Percentiles rank a stretch among this genome's conserved stretches.
Evolutionary conservation across 2,329 filamentous ascomycete species (phyloP).

Genomic region (Aureobasidium leucospermi): DNA sequence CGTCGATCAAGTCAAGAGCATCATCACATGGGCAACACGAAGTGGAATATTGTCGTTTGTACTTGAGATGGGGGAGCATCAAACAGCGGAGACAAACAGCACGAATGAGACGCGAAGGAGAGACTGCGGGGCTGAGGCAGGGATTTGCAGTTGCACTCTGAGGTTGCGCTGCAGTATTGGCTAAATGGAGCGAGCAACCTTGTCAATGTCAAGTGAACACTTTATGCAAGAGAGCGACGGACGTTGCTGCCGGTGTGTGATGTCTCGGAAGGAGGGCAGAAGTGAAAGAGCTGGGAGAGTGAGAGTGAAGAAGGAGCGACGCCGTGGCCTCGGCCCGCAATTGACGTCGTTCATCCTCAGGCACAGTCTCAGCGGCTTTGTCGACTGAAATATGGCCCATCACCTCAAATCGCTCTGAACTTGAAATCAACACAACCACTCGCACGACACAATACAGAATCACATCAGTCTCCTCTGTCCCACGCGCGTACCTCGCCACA

Average conservation of each 20-base stretch:
- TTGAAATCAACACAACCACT: background rate
- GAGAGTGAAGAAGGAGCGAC: background rate
- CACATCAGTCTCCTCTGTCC: background rate
- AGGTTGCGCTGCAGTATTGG: constrained; percentile 1
- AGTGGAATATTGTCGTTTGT: background rate
- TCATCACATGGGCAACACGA: constrained; percentile 5
- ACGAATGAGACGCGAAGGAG: constrained; percentile 3
- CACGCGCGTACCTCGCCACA: background rate
- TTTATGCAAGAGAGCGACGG: background rate
- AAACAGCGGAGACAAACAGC: constrained; percentile 3
- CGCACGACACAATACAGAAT: background rate
- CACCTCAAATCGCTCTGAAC: background rate
- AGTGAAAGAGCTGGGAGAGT: background rate
- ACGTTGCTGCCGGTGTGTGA: background rate
- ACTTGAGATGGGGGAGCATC: background rate
- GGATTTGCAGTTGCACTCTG: constrained; percentile 11
- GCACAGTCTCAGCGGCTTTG: background rate
- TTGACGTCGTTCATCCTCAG: background rate
- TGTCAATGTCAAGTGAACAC: background rate
- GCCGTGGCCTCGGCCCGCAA: background rate
- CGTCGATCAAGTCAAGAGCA: background rate
- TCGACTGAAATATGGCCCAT: background rate
- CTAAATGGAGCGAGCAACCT: background rate
- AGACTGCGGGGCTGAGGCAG: background rate
- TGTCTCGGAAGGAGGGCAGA: background rate